Conservation (phyloP, 495 filamentous ascomycete genomes). For the Penicillium antarcticum region DNA sequence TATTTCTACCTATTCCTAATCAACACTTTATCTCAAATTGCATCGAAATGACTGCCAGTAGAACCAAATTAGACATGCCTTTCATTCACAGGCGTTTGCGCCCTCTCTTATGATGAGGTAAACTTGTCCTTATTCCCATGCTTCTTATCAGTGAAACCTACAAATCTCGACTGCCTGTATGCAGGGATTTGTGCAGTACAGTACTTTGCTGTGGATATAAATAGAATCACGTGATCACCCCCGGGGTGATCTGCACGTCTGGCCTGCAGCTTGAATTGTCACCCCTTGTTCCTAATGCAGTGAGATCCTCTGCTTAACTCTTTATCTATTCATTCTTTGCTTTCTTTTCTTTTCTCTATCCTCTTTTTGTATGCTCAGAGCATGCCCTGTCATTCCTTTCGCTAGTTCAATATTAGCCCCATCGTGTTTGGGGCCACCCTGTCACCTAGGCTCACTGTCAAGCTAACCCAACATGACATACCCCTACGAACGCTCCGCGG, state of each 20-base stretch:
- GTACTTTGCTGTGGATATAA: neutral
- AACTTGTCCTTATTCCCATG: no score
- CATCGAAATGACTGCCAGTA: no score
- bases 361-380: constrained; percentile 5
- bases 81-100: no score
- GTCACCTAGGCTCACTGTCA: neutral
- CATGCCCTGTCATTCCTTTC: constrained; percentile 23
- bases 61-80: no score
- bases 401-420: constrained; percentile 11
- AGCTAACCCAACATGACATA: constrained; percentile 36
- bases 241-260: constrained; percentile 9
- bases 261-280: neutral
- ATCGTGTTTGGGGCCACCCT: constrained; percentile 9
- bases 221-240: constrained; percentile 10
- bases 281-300: constrained; percentile 13
- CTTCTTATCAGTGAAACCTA: no score
- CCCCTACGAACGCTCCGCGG: constrained; percentile 30
- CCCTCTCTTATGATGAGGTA: no score
- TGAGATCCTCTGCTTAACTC: neutral
- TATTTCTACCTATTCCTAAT: constrained; percentile 23
- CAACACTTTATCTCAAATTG: neutral
- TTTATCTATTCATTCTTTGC: constrained; percentile 3
- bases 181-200: no score
- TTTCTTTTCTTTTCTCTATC: neutral
- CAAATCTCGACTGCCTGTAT: neutral